Conservation (phyloP, 495 filamentous ascomycete species). For the Penicillium mononematosum region DNA sequence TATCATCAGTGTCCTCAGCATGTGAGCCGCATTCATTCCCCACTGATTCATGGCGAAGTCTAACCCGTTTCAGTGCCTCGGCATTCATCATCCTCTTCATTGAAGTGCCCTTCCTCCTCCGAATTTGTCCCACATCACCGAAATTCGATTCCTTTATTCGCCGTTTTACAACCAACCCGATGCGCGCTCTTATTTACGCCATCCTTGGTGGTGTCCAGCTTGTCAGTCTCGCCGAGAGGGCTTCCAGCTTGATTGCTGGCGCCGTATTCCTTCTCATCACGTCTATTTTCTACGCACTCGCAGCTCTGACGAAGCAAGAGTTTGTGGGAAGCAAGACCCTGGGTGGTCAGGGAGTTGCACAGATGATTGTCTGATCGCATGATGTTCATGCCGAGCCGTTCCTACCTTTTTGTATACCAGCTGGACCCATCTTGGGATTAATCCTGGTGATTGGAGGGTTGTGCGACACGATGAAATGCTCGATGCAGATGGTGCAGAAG, state of each 20-base stretch:
- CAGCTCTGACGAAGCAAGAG: conserved; percentile 84
- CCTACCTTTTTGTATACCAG: conserved; percentile 1
- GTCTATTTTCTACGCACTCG: conserved; percentile 76
- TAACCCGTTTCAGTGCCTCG: conserved; percentile 57
- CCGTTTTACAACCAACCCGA: conserved; percentile 90
- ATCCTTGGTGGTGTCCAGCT: conserved; percentile 81
- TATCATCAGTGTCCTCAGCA: conserved; percentile 76
- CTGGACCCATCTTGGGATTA: conserved; percentile 2
- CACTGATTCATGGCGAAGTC: neutral
- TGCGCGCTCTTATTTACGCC: conserved; percentile 88
- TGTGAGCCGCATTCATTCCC: conserved; percentile 53
- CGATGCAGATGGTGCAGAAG: conserved; percentile 20
- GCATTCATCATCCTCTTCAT: conserved; percentile 91
- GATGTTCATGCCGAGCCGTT: conserved; percentile 4
- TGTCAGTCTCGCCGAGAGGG: conserved; percentile 60
- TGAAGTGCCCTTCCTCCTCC: conserved; percentile 91
- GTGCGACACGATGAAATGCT: conserved; percentile 27
- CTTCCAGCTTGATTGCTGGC: conserved; percentile 77
- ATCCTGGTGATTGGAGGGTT: conserved; percentile 1
- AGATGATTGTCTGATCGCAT: conserved; percentile 84
- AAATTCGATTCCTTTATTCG: conserved; percentile 90
- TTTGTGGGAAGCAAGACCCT: conserved; percentile 97
- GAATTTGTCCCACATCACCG: conserved; percentile 94
- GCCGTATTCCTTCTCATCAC: conserved; percentile 79
- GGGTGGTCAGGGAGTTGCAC: conserved; percentile 88